Percentiles rank a stretch among this genome's conserved stretches.
Conservation (phyloP, 140 eudicot genomes). For the Flaveria floridana region DNA sequence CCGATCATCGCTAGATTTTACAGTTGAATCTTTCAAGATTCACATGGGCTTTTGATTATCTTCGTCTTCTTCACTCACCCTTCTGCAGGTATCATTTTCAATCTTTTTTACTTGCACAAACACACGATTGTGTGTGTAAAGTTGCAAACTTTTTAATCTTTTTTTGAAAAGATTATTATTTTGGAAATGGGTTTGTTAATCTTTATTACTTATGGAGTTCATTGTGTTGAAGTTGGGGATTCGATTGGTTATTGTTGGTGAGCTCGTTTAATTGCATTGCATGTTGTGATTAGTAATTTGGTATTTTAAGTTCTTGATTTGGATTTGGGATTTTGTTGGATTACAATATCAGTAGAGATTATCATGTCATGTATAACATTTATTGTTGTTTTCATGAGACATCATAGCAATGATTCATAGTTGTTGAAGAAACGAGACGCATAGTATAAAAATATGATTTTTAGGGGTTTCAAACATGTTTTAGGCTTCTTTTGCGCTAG, state of each 20-base stretch:
- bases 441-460: too few relatives aligned
- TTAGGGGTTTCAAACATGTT: too few relatives aligned
- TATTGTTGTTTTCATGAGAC: not conserved
- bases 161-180: not conserved
- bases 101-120: slow-evolving; percentile 24
- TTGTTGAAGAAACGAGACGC: too few relatives aligned
- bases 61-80: slow-evolving; percentile 25
- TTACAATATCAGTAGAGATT: slow-evolving; percentile 23
- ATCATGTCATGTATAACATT: not conserved
- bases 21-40: slow-evolving; percentile 28
- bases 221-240: not conserved
- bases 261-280: slow-evolving; percentile 29
- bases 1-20: slow-evolving; percentile 39
- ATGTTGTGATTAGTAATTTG: slow-evolving; percentile 32
- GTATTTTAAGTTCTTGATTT: not conserved
- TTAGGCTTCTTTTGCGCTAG: too few relatives aligned
- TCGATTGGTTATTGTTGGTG: slow-evolving; percentile 21
- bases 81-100: slow-evolving; percentile 20
- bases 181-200: slow-evolving; percentile 20
- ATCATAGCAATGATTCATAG: too few relatives aligned
- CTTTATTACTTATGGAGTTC: not conserved
- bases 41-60: slow-evolving; percentile 27
- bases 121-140: slow-evolving; percentile 21
- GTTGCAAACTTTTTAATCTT: slow-evolving; percentile 16
- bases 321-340: slow-evolving; percentile 10